Conservation (phyloP, 257 asterid species). For the Fraxinus americana region DNA sequence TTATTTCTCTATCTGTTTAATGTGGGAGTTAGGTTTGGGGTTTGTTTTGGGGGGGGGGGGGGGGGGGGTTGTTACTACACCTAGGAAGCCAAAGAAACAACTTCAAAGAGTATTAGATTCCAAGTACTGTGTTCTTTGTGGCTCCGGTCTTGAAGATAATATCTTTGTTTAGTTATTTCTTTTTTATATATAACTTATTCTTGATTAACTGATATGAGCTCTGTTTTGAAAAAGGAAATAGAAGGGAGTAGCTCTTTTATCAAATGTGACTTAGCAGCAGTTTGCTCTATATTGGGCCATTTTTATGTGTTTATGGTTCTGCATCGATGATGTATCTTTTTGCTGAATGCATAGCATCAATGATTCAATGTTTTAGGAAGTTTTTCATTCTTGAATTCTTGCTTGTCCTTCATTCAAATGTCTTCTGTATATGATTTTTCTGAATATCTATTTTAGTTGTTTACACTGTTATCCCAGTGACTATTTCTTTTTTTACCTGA, state of each 20-base stretch:
- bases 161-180: too few relatives aligned
- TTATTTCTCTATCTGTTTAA: background rate
- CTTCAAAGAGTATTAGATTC: too few relatives aligned
- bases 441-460: background rate
- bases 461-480: background rate
- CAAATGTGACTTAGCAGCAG: background rate
- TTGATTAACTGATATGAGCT: background rate
- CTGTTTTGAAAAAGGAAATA: constrained; percentile 7
- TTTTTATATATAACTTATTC: too few relatives aligned
- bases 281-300: background rate
- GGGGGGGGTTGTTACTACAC: too few relatives aligned
- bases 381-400: background rate
- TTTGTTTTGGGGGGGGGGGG: too few relatives aligned
- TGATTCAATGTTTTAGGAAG: constrained; percentile 3
- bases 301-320: background rate
- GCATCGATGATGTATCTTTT: constrained; percentile 8
- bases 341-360: background rate
- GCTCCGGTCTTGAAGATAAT: background rate
- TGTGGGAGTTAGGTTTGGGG: too few relatives aligned
- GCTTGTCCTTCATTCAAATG: constrained; percentile 10
- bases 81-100: background rate
- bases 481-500: background rate
- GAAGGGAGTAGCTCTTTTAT: background rate
- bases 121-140: too few relatives aligned
- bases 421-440: background rate